Evolutionary conservation across 1,139 yeast species (phyloP).

Genomic region (Zygoascus meyerae): DNA sequence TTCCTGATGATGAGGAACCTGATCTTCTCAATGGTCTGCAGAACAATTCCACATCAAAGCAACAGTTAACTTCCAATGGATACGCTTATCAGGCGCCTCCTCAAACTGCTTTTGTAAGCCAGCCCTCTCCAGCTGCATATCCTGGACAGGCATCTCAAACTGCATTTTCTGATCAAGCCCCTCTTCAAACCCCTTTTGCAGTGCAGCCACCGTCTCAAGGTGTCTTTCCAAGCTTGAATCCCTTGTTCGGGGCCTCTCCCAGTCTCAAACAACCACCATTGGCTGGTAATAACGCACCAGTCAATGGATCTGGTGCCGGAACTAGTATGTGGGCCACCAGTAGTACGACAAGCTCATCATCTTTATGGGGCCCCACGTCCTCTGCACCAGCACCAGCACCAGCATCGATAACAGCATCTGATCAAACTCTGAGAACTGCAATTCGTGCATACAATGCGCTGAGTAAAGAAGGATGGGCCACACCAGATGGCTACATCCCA

Average conservation of each 20-base stretch:
- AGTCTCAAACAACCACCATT: neutral
- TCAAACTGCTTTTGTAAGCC: too few relatives aligned
- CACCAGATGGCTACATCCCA: conserved; percentile 32
- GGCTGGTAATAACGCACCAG: neutral
- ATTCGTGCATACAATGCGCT: conserved; percentile 25
- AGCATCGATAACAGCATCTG: conserved; percentile 5
- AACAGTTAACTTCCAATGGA: neutral
- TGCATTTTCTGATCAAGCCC: too few relatives aligned
- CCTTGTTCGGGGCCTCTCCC: neutral
- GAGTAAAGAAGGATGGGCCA: conserved; percentile 23
- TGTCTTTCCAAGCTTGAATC: conserved; percentile 2
- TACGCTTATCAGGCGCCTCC: neutral
- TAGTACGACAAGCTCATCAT: conserved; percentile 1
- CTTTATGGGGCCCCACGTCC: conserved; percentile 10
- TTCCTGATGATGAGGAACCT: conserved; percentile 23
- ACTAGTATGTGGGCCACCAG: conserved; percentile 11
- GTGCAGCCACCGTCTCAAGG: neutral
- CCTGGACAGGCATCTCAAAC: too few relatives aligned
- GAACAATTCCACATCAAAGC: neutral
- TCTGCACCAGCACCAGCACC: neutral
- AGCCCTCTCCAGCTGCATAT: too few relatives aligned
- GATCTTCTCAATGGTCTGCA: conserved; percentile 9
- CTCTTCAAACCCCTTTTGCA: neutral
- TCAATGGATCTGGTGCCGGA: neutral
- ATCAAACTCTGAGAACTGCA: conserved; percentile 25